Conservation (phyloP, 139 green algal species). For the Spirogloea muscicola region DNA sequence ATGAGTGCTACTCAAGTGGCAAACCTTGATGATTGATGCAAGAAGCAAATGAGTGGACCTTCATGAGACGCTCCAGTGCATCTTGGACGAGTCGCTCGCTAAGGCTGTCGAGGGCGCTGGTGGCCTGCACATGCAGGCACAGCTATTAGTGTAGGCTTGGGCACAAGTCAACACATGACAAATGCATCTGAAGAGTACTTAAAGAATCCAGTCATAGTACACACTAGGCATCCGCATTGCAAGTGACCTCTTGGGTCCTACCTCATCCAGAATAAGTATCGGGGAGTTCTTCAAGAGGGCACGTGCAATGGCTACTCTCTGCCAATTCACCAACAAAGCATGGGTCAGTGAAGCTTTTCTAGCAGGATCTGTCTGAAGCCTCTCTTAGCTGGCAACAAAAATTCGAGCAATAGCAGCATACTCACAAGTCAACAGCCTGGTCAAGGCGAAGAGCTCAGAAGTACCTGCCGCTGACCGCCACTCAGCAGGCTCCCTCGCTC, state of each 20-base stretch:
- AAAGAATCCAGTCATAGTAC: neutral
- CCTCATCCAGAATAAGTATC: constrained; percentile 79
- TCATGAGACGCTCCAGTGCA: constrained; percentile 67
- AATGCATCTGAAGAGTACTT: neutral
- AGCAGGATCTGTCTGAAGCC: neutral
- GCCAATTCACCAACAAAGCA: constrained; percentile 13
- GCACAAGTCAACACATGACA: constrained; percentile 47
- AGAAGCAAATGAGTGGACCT: constrained; percentile 15
- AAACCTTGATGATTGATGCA: neutral
- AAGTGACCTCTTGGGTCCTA: constrained; percentile 9
- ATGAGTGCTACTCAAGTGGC: neutral
- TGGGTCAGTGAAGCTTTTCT: neutral
- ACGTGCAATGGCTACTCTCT: constrained; percentile 77
- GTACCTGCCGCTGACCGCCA: constrained; percentile 71
- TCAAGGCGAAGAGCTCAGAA: neutral
- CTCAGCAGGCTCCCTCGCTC: constrained; percentile 42
- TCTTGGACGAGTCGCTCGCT: constrained; percentile 77
- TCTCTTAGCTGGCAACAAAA: too few relatives aligned
- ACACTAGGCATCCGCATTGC: too few relatives aligned
- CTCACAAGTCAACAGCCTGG: too few relatives aligned
- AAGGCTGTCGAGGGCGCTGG: constrained; percentile 33
- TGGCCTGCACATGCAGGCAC: constrained; percentile 24
- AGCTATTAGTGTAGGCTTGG: constrained; percentile 76
- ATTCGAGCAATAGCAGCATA: too few relatives aligned
- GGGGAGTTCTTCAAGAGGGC: constrained; percentile 68